Evolutionary conservation across 2,329 filamentous ascomycete genomes (phyloP).

Genomic region (Ophiostoma pallidulum): DNA sequence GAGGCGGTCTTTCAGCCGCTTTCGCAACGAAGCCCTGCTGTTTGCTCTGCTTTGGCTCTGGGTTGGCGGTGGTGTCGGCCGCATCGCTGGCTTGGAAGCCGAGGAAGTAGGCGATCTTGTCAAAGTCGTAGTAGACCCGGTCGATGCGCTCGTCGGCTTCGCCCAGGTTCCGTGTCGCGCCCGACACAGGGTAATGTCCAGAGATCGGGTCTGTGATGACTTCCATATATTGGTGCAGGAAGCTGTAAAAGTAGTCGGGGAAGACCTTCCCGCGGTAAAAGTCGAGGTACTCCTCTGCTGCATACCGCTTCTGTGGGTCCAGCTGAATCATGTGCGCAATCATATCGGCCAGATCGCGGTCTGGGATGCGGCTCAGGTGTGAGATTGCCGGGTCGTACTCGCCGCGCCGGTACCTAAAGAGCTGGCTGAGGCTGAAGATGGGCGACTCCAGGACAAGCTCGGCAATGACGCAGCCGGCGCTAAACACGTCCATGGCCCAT

Average conservation of each 20-base stretch:
- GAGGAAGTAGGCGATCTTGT: conserved; percentile 93
- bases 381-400: conserved; percentile 83
- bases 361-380: conserved; percentile 76
- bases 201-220: conserved; percentile 85
- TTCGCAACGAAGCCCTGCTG: no score
- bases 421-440: conserved; percentile 93
- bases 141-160: conserved; percentile 93
- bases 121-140: conserved; percentile 85
- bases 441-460: conserved; percentile 91
- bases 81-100: conserved; percentile 52
- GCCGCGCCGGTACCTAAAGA: conserved; percentile 86
- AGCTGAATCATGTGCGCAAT: conserved; percentile 94
- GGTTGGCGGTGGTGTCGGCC: not conserved
- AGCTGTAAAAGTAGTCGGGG: conserved; percentile 93
- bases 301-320: conserved; percentile 83
- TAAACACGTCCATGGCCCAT: conserved; percentile 99
- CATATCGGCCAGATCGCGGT: conserved; percentile 77
- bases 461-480: conserved; percentile 90
- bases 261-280: conserved; percentile 91
- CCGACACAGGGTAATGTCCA: conserved; percentile 61
- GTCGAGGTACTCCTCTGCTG: conserved; percentile 85
- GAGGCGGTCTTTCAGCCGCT: not conserved
- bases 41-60: conserved; percentile 6
- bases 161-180: conserved; percentile 61
- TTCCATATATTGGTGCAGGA: conserved; percentile 96